A percentile compares a stretch with the other conserved stretches of the same genome.
Evolutionary conservation across 495 filamentous ascomycete genomes (phyloP).

Genomic region (Aspergillus panamensis): DNA sequence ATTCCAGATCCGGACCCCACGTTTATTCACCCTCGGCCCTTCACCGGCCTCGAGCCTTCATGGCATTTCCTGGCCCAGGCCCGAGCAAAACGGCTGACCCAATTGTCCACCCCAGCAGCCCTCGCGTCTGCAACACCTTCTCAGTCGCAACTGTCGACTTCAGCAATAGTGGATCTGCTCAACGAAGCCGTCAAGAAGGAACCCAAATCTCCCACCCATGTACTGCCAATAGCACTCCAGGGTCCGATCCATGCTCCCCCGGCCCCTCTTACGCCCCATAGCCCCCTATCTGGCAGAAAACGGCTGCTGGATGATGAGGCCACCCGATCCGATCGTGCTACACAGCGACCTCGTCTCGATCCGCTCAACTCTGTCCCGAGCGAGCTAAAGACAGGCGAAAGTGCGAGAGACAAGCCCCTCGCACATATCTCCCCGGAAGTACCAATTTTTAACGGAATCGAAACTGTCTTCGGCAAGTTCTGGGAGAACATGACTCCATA

Average conservation of each 20-base stretch:
- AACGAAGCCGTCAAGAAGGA: background rate
- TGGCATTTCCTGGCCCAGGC: slow-evolving; percentile 2
- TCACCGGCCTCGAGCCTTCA: background rate
- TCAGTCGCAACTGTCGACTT: background rate
- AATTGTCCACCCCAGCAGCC: background rate
- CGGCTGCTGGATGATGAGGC: slow-evolving; percentile 17
- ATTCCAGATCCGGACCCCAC: slow-evolving; percentile 18
- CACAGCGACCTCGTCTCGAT: slow-evolving; percentile 15
- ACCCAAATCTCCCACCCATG: background rate
- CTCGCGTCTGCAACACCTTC: background rate
- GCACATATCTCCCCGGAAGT: slow-evolving; percentile 1
- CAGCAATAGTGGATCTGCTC: background rate
- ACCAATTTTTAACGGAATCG: slow-evolving; percentile 8
- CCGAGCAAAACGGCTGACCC: slow-evolving; percentile 2
- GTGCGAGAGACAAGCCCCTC: slow-evolving; percentile 1
- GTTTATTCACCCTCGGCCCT: slow-evolving; percentile 2
- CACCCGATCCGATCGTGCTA: slow-evolving; percentile 6
- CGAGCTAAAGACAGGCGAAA: background rate
- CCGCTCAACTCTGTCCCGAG: background rate
- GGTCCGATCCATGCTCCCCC: background rate
- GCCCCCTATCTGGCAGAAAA: slow-evolving; percentile 8
- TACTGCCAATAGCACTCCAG: background rate
- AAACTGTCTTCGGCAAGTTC: slow-evolving; percentile 16
- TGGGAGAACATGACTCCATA: slow-evolving; percentile 18
- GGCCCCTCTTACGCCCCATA: background rate